These are phyloP conservation scores for Naegleria gruberi DNA, from an alignment of 208 protist genomes.

Conservation along the genomic window DNA sequence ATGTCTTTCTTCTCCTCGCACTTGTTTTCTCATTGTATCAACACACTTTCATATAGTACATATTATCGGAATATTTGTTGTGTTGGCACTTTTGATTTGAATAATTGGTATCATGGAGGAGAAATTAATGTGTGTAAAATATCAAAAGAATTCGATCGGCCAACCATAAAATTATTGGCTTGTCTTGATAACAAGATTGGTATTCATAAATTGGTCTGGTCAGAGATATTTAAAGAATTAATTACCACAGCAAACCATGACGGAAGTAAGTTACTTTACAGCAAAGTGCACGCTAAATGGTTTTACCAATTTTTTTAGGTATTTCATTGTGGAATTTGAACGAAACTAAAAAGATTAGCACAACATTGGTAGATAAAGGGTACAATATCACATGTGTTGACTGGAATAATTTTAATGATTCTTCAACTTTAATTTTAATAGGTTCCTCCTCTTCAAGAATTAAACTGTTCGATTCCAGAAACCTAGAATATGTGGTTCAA, in stretches of 20 bases:
- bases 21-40: not conserved
- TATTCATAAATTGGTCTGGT: not conserved
- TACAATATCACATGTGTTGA: not conserved
- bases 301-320: not conserved
- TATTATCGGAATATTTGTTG: not conserved
- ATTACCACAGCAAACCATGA: not conserved
- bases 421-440: not conserved
- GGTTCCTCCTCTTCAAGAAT: not conserved
- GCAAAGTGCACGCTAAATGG: not conserved
- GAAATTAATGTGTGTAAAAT: not conserved
- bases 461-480: not conserved
- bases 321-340: not conserved
- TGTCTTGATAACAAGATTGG: not conserved
- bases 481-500: not conserved
- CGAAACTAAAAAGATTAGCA: not conserved
- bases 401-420: conserved; percentile 2
- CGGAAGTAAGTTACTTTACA: not conserved
- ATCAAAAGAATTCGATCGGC: not conserved
- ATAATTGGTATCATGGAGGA: conserved; percentile 4
- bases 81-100: not conserved
- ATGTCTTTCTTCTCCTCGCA: not conserved
- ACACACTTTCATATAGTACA: not conserved
- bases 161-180: not conserved
- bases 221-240: not conserved
- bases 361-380: not conserved